Base-by-base conservation (phyloP, 495 filamentous ascomycete species). In the Massariosphaeria phaeospora region DNA sequence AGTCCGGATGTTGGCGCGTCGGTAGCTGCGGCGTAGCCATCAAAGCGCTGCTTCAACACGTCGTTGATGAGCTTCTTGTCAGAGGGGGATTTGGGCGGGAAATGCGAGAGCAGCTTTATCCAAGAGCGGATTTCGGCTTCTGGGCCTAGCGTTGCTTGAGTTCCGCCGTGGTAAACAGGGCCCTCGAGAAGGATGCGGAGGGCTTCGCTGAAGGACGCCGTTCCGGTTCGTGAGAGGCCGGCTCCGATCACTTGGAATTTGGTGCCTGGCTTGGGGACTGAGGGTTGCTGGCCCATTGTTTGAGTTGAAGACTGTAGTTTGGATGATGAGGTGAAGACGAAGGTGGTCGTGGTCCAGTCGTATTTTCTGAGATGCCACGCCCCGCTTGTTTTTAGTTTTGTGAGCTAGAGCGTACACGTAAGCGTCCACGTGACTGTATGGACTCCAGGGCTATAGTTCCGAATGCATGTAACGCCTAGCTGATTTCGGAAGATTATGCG, bases 121-220 rank as follows among this genome's bases (percentile, higher is more conserved):
- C 25, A 46, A 3, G 55, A 36, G 2, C 24, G 6, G 48, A 58
- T 52, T 18, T 58, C 47, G 13, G 21, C 35, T 10, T 11, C 12
- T 1, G 20, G 20, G 1, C 47, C 47, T 11, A 45, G 13, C 1
- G 40, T 45, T 12, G 31, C 24, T 26, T 58, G 55, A 2, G 55
- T 58, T 3, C 55, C 55, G 6, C 55, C 55, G 24, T 58, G 55
- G 23, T 58, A 58, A 9, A 58, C 55, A 2, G 55, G 55, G 4
- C 55, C 55, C 6, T 58, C 29, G 1, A 58, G 40, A 4, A 58
- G 39, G 27, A 58, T 58, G 18, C 30, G 47, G 15, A 58, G 48
- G 4, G 55, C 55, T 38, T 58, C 55, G 25, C 55, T 58, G 18
- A 58, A 58, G 11, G 55, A 58, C 11, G 55, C 55, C 4, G 55